These are phyloP conservation scores for Verticillium isaacii DNA, from an alignment of 2,329 filamentous ascomycete genomes.

Conservation along the genomic window DNA sequence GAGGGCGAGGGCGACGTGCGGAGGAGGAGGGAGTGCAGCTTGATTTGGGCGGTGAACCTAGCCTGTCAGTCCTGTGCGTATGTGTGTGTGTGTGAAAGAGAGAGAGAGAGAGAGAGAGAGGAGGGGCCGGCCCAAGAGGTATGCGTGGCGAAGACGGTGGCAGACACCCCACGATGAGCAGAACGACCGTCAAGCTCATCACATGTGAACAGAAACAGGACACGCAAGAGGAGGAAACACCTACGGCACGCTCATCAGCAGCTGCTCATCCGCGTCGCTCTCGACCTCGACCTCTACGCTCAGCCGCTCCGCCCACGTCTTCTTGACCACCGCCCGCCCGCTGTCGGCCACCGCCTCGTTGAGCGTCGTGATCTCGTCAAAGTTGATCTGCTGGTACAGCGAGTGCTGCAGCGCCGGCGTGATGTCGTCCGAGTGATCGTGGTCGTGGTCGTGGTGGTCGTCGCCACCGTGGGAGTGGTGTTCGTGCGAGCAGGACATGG, in stretches of 20 bases:
- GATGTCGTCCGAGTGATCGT: slow-evolving; percentile 90
- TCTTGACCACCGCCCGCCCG: slow-evolving; percentile 74
- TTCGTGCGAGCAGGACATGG: slow-evolving; percentile 45
- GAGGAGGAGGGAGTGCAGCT: slow-evolving; percentile 83
- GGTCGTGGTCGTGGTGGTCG: slow-evolving; percentile 53
- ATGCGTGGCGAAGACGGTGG: background rate
- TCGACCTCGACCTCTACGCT: slow-evolving; percentile 67
- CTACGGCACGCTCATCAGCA: slow-evolving; percentile 88
- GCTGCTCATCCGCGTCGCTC: slow-evolving; percentile 86
- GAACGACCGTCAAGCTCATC: too few species aligned
- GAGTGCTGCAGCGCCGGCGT: slow-evolving; percentile 86
- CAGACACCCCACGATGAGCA: too few species aligned
- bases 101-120: too few species aligned
- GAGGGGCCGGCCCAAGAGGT: background rate
- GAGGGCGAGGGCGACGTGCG: slow-evolving; percentile 67
- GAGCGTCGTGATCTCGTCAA: slow-evolving; percentile 75
- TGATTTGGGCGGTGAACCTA: slow-evolving; percentile 90
- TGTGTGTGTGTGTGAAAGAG: too few species aligned
- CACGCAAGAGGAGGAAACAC: slow-evolving; percentile 25
- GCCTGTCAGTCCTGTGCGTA: background rate
- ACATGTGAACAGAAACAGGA: too few species aligned
- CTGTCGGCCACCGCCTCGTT: slow-evolving; percentile 71
- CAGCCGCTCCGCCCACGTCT: slow-evolving; percentile 84
- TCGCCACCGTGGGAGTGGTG: slow-evolving; percentile 45
- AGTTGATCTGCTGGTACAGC: slow-evolving; percentile 88